Evolutionary conservation across 352 stramenopile species (phyloP).

Genomic region (Phytophthora quininea): DNA sequence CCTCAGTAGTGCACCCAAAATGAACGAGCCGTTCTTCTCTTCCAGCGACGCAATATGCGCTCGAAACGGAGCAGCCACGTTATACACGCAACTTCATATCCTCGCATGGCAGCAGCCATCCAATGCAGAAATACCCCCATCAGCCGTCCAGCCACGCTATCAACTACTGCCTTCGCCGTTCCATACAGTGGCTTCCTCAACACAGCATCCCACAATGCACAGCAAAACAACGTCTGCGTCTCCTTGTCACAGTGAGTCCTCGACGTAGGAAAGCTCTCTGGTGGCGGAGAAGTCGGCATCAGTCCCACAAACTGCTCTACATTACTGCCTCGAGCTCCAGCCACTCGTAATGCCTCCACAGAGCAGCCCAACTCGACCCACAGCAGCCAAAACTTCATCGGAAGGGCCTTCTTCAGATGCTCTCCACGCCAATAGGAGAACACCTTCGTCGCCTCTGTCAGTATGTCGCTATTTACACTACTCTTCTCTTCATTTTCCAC

Average conservation of each 20-base stretch:
- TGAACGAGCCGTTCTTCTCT: constrained; percentile 3
- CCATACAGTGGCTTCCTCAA: constrained; percentile 26
- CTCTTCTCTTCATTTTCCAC: constrained; percentile 7
- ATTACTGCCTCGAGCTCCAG: background rate
- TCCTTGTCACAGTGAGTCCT: constrained; percentile 26
- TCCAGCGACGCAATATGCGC: constrained; percentile 13
- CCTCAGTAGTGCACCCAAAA: constrained; percentile 21
- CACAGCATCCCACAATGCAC: constrained; percentile 29
- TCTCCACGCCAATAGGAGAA: constrained; percentile 33
- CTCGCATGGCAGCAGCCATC: constrained; percentile 37
- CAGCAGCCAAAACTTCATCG: constrained; percentile 30
- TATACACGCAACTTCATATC: constrained; percentile 47
- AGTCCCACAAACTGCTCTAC: constrained; percentile 4
- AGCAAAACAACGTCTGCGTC: constrained; percentile 28
- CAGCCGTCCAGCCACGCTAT: constrained; percentile 8
- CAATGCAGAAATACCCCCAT: constrained; percentile 36
- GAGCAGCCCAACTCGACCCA: constrained; percentile 39
- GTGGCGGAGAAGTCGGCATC: constrained; percentile 6
- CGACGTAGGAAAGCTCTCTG: constrained; percentile 12
- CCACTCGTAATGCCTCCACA: constrained; percentile 25
- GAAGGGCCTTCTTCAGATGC: constrained; percentile 19
- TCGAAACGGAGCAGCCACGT: constrained; percentile 28
- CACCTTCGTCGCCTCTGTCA: constrained; percentile 15
- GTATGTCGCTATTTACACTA: background rate
- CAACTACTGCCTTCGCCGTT: background rate